Evolutionary conservation across 1,284 basidiomycete species (phyloP).

Genomic region (Bjerkandera adusta): DNA sequence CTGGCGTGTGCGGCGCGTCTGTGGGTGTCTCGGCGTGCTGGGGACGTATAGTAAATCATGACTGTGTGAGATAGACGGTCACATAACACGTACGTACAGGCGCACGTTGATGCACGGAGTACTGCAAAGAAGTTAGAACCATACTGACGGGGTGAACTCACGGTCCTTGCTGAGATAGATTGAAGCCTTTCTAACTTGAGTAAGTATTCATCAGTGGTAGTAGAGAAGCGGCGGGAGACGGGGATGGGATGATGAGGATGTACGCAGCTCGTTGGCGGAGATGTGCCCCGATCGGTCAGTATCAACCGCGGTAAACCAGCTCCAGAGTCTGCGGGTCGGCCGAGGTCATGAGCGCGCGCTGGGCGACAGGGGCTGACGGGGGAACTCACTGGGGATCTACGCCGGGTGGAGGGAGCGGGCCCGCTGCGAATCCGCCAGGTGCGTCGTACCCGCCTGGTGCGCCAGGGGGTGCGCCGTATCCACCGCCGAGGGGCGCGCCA

Average conservation of each 20-base stretch:
- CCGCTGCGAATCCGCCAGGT: conserved; percentile 43
- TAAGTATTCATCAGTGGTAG: too few relatives aligned
- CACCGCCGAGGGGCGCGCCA: conserved; percentile 19
- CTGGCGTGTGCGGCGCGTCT: too few relatives aligned
- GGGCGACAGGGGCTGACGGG: background rate
- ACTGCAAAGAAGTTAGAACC: too few relatives aligned
- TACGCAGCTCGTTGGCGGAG: conserved; percentile 63
- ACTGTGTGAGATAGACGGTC: too few relatives aligned
- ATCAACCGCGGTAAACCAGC: conserved; percentile 73
- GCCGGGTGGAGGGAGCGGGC: conserved; percentile 49
- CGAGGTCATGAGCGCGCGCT: background rate
- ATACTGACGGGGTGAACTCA: too few relatives aligned
- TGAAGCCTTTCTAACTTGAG: too few relatives aligned
- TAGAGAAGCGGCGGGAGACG: too few relatives aligned
- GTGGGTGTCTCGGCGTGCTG: too few relatives aligned
- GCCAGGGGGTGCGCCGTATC: conserved; percentile 20
- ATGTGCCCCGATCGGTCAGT: conserved; percentile 67
- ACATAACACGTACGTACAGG: too few relatives aligned
- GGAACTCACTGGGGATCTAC: conserved; percentile 66
- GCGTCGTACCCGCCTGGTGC: conserved; percentile 32
- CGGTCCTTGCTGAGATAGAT: too few relatives aligned
- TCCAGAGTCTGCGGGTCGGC: conserved; percentile 57
- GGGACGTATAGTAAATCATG: too few relatives aligned
- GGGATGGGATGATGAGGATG: conserved; percentile 31
- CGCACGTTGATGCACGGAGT: too few relatives aligned